phyloP scores from a whole-genome alignment of 1,284 basidiomycete species.

The Phlebopus sp. region DNA sequence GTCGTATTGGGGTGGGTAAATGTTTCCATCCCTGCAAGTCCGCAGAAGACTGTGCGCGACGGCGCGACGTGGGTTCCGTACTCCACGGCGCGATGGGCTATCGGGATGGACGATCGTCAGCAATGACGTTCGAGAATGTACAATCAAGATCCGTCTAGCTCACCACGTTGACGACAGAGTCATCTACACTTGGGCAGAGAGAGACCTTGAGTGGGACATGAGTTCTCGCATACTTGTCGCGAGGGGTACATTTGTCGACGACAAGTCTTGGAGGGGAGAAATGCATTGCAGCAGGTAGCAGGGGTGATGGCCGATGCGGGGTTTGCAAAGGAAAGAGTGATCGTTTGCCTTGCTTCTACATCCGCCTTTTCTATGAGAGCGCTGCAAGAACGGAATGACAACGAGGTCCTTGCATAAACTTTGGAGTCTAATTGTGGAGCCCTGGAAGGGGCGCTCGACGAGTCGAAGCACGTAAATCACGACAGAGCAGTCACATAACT shows the following conservation, averaged over 20 bases:
- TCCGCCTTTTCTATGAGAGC: constrained; percentile 22
- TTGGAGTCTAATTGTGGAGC: constrained; percentile 18
- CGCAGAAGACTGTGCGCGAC: constrained; percentile 31
- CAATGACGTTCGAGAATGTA: neutral
- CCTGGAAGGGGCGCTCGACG: constrained; percentile 4
- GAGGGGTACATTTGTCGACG: constrained; percentile 34
- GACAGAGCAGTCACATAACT: constrained; percentile 13
- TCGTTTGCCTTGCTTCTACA: neutral
- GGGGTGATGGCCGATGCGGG: neutral
- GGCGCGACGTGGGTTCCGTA: constrained; percentile 15
- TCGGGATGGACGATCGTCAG: constrained; percentile 1
- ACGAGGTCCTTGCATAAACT: constrained; percentile 5
- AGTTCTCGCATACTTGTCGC: constrained; percentile 32
- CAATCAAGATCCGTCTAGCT: constrained; percentile 6
- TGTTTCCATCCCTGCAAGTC: constrained; percentile 33
- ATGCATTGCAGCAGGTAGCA: constrained; percentile 16
- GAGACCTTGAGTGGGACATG: constrained; percentile 27
- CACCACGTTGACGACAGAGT: constrained; percentile 23
- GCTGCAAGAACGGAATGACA: constrained; percentile 15
- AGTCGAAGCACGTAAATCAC: constrained; percentile 26
- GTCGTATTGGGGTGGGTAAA: constrained; percentile 32
- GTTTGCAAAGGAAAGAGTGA: neutral
- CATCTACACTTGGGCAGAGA: constrained; percentile 28
- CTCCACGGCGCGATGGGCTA: constrained; percentile 18
- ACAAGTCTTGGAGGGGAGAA: constrained; percentile 27